phyloP scores from a whole-genome alignment of 2,329 filamentous ascomycete genomes.

The Neofusicoccum cordaticola region DNA sequence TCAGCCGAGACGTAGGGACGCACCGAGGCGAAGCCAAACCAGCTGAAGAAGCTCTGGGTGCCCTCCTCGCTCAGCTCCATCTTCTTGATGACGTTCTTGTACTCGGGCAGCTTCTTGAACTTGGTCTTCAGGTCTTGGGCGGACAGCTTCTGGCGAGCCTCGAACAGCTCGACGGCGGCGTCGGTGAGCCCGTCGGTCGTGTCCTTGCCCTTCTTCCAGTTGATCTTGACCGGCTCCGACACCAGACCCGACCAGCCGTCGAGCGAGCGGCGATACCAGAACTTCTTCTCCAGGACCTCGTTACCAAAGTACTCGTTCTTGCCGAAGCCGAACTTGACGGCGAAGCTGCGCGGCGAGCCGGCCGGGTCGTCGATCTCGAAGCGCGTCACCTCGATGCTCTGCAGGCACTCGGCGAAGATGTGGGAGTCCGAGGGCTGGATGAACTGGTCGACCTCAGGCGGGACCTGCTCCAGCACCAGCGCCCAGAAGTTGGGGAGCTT shows the following conservation, averaged over 20 bases:
- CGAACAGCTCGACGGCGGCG: slow-evolving; percentile 67
- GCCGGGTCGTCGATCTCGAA: slow-evolving; percentile 69
- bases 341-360: slow-evolving; percentile 78
- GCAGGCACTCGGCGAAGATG: slow-evolving; percentile 67
- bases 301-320: slow-evolving; percentile 82
- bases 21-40: slow-evolving; percentile 72
- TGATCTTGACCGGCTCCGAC: slow-evolving; percentile 82
- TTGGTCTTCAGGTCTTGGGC: slow-evolving; percentile 36
- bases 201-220: slow-evolving; percentile 75
- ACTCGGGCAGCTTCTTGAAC: slow-evolving; percentile 54
- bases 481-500: slow-evolving; percentile 90
- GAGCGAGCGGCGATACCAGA: slow-evolving; percentile 73
- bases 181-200: slow-evolving; percentile 76
- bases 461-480: slow-evolving; percentile 85
- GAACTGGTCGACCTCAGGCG: slow-evolving; percentile 81
- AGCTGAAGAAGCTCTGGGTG: slow-evolving; percentile 78
- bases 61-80: slow-evolving; percentile 59
- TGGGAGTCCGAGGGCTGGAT: slow-evolving; percentile 77
- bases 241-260: slow-evolving; percentile 74
- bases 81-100: slow-evolving; percentile 53
- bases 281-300: slow-evolving; percentile 80
- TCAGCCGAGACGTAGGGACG: slow-evolving; percentile 67
- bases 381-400: slow-evolving; percentile 68
- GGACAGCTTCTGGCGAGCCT: slow-evolving; percentile 47
- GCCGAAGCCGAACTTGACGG: slow-evolving; percentile 68